These are phyloP conservation scores for Auricularia sp. DNA, from an alignment of 768 basidiomycete genomes.

Conservation along the genomic window DNA sequence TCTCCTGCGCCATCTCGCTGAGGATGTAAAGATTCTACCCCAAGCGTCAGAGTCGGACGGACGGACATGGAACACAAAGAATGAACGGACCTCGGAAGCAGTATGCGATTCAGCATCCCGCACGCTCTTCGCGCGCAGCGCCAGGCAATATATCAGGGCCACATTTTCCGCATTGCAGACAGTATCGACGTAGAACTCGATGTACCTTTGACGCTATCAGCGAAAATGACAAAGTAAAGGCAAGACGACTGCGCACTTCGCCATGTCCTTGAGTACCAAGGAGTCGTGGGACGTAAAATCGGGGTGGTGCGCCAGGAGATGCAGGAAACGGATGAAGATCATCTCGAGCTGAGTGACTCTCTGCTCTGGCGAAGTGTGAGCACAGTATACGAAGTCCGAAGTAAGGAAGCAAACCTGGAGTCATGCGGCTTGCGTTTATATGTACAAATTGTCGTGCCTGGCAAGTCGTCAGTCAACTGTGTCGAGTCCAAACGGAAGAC, in stretches of 20 bases:
- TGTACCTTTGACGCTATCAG: conserved; percentile 45
- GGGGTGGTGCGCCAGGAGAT: conserved; percentile 87
- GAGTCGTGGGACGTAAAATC: conserved; percentile 59
- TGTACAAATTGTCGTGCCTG: conserved; percentile 13
- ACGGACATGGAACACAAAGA: conserved; percentile 5
- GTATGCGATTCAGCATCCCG: conserved; percentile 61
- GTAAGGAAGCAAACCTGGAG: conserved; percentile 11
- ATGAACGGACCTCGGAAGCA: conserved; percentile 49
- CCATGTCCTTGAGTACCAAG: conserved; percentile 65
- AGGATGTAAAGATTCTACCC: conserved; percentile 75
- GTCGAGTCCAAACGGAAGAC: not conserved
- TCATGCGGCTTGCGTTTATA: conserved; percentile 2
- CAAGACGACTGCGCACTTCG: conserved; percentile 46
- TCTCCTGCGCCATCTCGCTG: conserved; percentile 80
- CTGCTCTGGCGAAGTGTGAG: conserved; percentile 23
- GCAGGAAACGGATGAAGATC: conserved; percentile 76
- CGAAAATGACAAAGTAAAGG: not conserved
- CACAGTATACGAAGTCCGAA: not conserved
- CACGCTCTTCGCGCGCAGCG: conserved; percentile 76
- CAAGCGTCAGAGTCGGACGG: not conserved
- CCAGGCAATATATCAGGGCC: conserved; percentile 71
- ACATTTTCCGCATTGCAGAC: conserved; percentile 74
- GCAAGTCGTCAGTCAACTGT: not conserved
- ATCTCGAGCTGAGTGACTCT: conserved; percentile 66
- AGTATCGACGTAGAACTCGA: conserved; percentile 77